Conservation (phyloP, 345 rosid genomes). For the Euphorbia tirucalli region DNA sequence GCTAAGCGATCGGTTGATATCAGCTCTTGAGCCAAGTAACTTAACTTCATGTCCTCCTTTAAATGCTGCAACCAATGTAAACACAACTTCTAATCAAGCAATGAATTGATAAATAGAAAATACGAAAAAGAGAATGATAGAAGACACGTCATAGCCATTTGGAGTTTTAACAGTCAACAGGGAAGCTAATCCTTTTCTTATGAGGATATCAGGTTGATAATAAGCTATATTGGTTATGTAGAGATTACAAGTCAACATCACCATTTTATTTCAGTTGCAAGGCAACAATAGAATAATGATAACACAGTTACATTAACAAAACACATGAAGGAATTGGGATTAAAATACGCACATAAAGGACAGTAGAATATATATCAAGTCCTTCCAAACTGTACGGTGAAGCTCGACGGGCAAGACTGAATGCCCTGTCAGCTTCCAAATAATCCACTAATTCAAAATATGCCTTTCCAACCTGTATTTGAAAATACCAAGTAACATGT, state of each 20-base stretch:
- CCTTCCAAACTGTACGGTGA: slow-evolving; percentile 96
- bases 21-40: slow-evolving; percentile 92
- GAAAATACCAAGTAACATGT: not conserved
- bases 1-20: slow-evolving; percentile 91
- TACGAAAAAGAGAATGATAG: not conserved
- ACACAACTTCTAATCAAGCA: slow-evolving; percentile 11
- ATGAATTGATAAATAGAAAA: not conserved
- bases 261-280: not conserved
- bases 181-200: not conserved
- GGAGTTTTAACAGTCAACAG: not conserved
- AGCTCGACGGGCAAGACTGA: slow-evolving; percentile 70
- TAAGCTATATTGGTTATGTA: not conserved
- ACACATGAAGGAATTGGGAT: slow-evolving; percentile 3
- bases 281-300: not conserved
- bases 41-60: slow-evolving; percentile 96
- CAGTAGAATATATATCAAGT: slow-evolving; percentile 92
- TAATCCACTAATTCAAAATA: slow-evolving; percentile 87
- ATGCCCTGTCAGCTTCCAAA: slow-evolving; percentile 85
- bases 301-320: not conserved
- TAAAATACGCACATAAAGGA: slow-evolving; percentile 71
- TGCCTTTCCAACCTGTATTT: slow-evolving; percentile 84
- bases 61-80: slow-evolving; percentile 63
- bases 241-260: not conserved
- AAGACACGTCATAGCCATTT: not conserved
- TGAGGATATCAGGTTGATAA: not conserved